Base-by-base conservation (phyloP, 176 grass and related monocot species). In the Guadua angustifolia region DNA sequence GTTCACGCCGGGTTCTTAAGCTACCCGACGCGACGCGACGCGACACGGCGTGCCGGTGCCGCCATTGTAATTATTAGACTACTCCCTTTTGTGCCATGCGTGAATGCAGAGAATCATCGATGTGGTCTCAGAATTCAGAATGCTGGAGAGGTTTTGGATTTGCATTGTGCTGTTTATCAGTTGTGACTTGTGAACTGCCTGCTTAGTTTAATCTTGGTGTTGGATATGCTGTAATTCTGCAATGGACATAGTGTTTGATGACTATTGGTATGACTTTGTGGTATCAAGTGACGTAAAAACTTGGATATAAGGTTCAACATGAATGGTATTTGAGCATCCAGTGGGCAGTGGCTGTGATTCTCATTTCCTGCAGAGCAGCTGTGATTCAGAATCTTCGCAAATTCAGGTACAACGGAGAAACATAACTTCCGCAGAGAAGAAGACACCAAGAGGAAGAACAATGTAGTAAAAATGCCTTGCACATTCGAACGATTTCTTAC, bases 1-100 rank as follows among this genome's bases (percentile, higher is more conserved):
- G 89, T 94, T 97, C 71, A 71, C 72, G 50, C 95, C 95, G 0
- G 95, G 95, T 0, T 94, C 92, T 75, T 97, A 87, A 79, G 74
- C 7, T 8, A 12, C 0, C 45, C 22, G 32, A 10, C 66, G 16
- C 17, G 32, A 10, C 66, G 16, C 17, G 32, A 10, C 66, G 40
- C 24, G 2, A 25, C 58, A 64, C 7, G 2, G 5, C 7, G 4
- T 2, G 16, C 66, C 55, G 4, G 2, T 2, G 29, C 66, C 55
- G 60, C 82, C 83, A 60, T 70, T 90, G 84, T 87, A 83, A 35
- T 73, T 50, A 87, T 79, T 87, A 90, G 21, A 90, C 69, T 87
- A 84, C 60, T 74, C 72, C 18, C 33, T 11, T 21, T 21, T 71
- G 55, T 75, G 74, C 26, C 82, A 82, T 71, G 63, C 68, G 24